These are phyloP conservation scores for Salvia hispanica DNA, from an alignment of 257 asterid genomes.

Conservation along the genomic window DNA sequence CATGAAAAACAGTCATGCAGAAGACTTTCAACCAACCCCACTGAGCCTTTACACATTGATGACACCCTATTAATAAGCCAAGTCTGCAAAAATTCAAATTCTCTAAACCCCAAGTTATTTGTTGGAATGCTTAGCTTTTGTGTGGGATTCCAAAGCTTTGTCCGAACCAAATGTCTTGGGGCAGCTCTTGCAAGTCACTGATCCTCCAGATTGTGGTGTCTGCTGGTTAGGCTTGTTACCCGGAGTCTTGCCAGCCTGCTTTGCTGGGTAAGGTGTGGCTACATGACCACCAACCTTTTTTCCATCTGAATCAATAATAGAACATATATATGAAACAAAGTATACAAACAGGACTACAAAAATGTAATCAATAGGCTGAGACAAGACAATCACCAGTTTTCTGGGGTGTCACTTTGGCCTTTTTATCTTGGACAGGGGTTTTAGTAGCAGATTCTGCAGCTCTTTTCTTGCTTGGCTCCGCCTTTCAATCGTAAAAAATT, in stretches of 20 bases:
- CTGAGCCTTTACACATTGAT: constrained; percentile 22
- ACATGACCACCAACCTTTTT: constrained; percentile 72
- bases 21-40: constrained; percentile 17
- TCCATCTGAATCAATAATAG: constrained; percentile 47
- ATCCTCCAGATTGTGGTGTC: constrained; percentile 67
- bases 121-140: constrained; percentile 73
- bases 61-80: constrained; percentile 1
- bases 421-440: constrained; percentile 76
- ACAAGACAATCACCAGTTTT: constrained; percentile 59
- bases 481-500: constrained; percentile 37
- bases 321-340: not conserved
- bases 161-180: constrained; percentile 65
- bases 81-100: not conserved
- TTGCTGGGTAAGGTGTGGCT: constrained; percentile 92
- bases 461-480: constrained; percentile 65
- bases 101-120: constrained; percentile 34
- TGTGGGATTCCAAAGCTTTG: constrained; percentile 70
- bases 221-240: constrained; percentile 64
- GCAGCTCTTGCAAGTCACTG: constrained; percentile 70
- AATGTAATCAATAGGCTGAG: constrained; percentile 3
- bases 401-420: constrained; percentile 83
- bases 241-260: constrained; percentile 72
- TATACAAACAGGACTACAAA: not conserved
- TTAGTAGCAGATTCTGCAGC: constrained; percentile 54
- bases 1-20: not conserved